phyloP scores from a whole-genome alignment of 192 early-diverging fungal species.

The Geranomyces variabilis region DNA sequence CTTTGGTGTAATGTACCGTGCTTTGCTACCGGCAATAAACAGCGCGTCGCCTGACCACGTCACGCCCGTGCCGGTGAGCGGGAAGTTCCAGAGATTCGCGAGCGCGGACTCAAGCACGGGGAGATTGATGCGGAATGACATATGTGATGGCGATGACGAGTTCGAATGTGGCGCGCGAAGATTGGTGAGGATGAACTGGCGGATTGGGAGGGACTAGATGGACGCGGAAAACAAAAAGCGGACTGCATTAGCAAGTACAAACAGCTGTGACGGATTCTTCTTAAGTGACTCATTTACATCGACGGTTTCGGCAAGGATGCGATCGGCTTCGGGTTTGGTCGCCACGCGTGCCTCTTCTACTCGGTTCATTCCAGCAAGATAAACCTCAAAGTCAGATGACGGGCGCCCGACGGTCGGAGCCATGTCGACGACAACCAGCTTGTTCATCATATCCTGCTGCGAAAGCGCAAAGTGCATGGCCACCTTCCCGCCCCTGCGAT shows the following conservation, averaged over 20 bases:
- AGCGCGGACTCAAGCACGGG: slow-evolving; percentile 57
- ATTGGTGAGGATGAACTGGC: slow-evolving; percentile 88
- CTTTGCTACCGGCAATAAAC: slow-evolving; percentile 79
- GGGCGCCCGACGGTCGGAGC: slow-evolving; percentile 33
- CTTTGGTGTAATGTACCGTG: slow-evolving; percentile 67
- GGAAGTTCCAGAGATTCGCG: slow-evolving; percentile 37
- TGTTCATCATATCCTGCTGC: slow-evolving; percentile 24
- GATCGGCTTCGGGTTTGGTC: slow-evolving; percentile 43
- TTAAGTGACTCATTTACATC: slow-evolving; percentile 20
- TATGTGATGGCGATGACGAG: slow-evolving; percentile 26
- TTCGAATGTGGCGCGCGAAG: slow-evolving; percentile 60
- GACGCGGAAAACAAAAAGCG: background rate
- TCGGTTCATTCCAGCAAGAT: slow-evolving; percentile 39
- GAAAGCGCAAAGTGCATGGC: slow-evolving; percentile 50
- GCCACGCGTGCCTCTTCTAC: slow-evolving; percentile 34
- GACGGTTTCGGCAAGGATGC: slow-evolving; percentile 39
- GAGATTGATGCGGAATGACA: slow-evolving; percentile 77
- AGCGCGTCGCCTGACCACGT: slow-evolving; percentile 67
- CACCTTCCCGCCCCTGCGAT: slow-evolving; percentile 17
- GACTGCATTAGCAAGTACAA: background rate
- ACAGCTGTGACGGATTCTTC: background rate
- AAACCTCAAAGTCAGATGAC: slow-evolving; percentile 21
- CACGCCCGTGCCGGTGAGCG: slow-evolving; percentile 40
- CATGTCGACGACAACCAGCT: slow-evolving; percentile 55
- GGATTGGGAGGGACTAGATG: slow-evolving; percentile 36